These are phyloP conservation scores for Polygonum aviculare DNA, from an alignment of 148 eudicot genomes.

Conservation along the genomic window DNA sequence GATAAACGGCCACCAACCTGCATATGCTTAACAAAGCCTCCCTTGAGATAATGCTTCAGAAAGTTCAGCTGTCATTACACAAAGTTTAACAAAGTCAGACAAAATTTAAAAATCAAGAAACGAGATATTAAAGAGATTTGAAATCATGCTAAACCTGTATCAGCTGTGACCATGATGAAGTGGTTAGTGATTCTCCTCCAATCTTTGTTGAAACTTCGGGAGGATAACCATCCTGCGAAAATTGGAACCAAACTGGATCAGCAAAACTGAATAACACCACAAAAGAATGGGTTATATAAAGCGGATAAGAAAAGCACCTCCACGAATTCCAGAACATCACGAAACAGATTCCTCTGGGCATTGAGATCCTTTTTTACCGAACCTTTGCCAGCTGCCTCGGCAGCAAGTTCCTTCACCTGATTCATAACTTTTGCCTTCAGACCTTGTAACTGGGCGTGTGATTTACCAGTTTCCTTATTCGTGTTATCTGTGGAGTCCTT, in stretches of 20 bases:
- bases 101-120: not conserved
- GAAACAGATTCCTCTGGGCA: conserved; percentile 51
- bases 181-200: conserved; percentile 50
- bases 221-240: conserved; percentile 49
- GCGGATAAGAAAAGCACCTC: conserved; percentile 37
- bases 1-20: conserved; percentile 35
- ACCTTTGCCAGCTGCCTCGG: conserved; percentile 76
- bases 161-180: conserved; percentile 63
- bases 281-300: not conserved
- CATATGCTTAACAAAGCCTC: conserved; percentile 91
- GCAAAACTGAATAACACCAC: not conserved
- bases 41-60: conserved; percentile 66
- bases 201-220: conserved; percentile 70
- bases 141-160: conserved; percentile 48
- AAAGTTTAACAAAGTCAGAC: not conserved
- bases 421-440: conserved; percentile 46
- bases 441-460: conserved; percentile 36
- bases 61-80: conserved; percentile 50
- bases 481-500: conserved; percentile 28
- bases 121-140: not conserved
- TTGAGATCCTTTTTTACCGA: conserved; percentile 72
- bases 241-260: not conserved
- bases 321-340: conserved; percentile 57
- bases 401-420: conserved; percentile 62
- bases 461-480: conserved; percentile 16